These are phyloP conservation scores for Lycium barbarum DNA, from an alignment of 257 asterid genomes.

Conservation along the genomic window DNA sequence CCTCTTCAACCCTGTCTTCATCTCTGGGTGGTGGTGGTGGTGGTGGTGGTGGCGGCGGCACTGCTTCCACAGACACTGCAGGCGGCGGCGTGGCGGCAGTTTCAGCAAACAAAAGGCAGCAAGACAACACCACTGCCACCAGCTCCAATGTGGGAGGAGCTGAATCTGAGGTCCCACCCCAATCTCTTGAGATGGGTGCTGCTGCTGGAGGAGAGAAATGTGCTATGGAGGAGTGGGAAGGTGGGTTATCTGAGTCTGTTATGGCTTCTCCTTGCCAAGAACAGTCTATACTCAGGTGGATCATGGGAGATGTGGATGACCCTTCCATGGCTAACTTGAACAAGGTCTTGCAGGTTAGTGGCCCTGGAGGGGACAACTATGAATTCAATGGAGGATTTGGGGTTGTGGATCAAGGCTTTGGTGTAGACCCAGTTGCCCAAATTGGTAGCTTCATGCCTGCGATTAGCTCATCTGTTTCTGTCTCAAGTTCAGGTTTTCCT, in stretches of 20 bases:
- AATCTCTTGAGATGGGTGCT: constrained; percentile 58
- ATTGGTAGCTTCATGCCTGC: constrained; percentile 50
- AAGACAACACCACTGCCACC: constrained; percentile 72
- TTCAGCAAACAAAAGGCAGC: constrained; percentile 81
- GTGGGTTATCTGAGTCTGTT: constrained; percentile 72
- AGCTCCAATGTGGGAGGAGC: constrained; percentile 69
- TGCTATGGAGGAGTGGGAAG: constrained; percentile 89
- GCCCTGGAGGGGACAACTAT: constrained; percentile 49
- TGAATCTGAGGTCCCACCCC: constrained; percentile 64
- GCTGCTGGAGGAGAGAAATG: constrained; percentile 55
- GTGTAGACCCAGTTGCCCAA: constrained; percentile 44
- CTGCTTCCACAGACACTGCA: constrained; percentile 66
- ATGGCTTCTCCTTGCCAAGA: constrained; percentile 76
- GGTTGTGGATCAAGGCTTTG: constrained; percentile 74
- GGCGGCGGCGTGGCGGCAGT: constrained; percentile 74
- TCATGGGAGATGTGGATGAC: constrained; percentile 95
- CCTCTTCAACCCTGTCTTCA: constrained; percentile 93
- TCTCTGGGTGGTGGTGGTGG: constrained; percentile 61
- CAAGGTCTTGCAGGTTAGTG: constrained; percentile 62
- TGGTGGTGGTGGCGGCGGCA: constrained; percentile 61
- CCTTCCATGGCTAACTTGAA: constrained; percentile 67
- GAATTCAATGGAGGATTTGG: constrained; percentile 65
- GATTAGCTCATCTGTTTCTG: constrained; percentile 39
- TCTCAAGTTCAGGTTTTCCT: constrained; percentile 39
- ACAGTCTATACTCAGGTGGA: constrained; percentile 76